A percentile compares a stretch with the other conserved stretches of the same genome.
phyloP scores from a whole-genome alignment of 805 yeast genomes.

The Candida loeiensis region DNA sequence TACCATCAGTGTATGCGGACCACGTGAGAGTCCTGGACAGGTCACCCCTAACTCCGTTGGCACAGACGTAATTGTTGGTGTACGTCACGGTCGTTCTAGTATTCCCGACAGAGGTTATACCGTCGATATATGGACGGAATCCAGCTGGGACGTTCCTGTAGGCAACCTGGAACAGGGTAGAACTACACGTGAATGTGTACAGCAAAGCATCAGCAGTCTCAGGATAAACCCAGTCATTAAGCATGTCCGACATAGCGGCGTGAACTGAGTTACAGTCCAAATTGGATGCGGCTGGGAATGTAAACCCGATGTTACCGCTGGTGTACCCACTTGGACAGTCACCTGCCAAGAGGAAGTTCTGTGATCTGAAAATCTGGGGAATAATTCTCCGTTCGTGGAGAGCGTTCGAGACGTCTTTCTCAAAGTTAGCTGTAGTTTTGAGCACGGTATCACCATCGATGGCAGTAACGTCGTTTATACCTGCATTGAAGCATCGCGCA shows the following conservation, averaged over 20 bases:
- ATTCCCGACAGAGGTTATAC: constrained; percentile 4
- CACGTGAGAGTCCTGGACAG: constrained; percentile 1
- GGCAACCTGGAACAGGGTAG: not conserved
- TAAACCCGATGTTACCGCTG: constrained; percentile 21
- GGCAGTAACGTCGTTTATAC: constrained; percentile 16
- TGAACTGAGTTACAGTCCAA: constrained; percentile 23
- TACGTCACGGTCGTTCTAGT: not conserved
- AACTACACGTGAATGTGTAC: constrained; percentile 5
- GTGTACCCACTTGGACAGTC: constrained; percentile 21
- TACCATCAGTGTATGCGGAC: constrained; percentile 5
- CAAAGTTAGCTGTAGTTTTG: constrained; percentile 10
- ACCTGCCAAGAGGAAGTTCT: constrained; percentile 12
- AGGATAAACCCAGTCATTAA: constrained; percentile 8
- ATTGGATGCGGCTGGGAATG: constrained; percentile 4
- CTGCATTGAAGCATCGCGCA: constrained; percentile 9
- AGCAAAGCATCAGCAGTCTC: not conserved
- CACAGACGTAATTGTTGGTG: constrained; percentile 14
- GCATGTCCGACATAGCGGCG: constrained; percentile 12
- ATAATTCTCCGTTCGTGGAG: not conserved
- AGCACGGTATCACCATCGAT: constrained; percentile 15
- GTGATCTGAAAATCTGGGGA: constrained; percentile 6
- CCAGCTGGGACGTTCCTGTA: constrained; percentile 27
- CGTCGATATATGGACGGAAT: constrained; percentile 16
- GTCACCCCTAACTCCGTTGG: constrained; percentile 3
- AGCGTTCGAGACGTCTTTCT: not conserved